phyloP scores from a whole-genome alignment of 371 early-diverging fungal genomes.

The Mortierella sp. region DNA sequence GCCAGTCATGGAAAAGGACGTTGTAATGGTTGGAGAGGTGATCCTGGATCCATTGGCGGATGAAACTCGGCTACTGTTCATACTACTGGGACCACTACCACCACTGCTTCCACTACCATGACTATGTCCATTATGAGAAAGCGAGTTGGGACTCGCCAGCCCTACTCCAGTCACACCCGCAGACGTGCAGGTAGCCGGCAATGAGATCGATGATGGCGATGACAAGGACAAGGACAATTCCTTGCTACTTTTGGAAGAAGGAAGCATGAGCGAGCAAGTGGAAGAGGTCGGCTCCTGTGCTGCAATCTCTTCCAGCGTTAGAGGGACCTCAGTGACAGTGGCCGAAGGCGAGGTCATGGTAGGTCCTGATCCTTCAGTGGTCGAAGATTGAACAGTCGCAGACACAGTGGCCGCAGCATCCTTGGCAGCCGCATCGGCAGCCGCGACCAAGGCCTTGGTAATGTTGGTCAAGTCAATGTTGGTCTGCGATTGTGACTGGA shows the following conservation, averaged over 20 bases:
- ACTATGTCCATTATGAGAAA: too few relatives aligned
- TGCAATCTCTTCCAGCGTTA: conserved; percentile 43
- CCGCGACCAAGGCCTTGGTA: not conserved
- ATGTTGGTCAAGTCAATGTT: conserved; percentile 15
- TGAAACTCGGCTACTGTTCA: conserved; percentile 25
- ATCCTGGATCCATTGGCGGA: conserved; percentile 32
- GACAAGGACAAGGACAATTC: not conserved
- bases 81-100: conserved; percentile 6
- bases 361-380: not conserved
- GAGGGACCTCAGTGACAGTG: not conserved
- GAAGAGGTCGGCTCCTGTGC: conserved; percentile 28
- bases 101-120: too few relatives aligned
- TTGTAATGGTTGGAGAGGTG: conserved; percentile 22
- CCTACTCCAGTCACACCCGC: too few relatives aligned
- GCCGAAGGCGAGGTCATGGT: not conserved
- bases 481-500: conserved; percentile 13
- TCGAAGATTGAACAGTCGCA: not conserved
- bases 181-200: not conserved
- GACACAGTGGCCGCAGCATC: not conserved
- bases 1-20: not conserved
- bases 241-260: not conserved
- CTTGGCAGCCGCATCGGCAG: not conserved
- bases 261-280: not conserved
- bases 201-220: not conserved
- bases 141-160: too few relatives aligned